A percentile compares a stretch with the other conserved stretches of the same genome.
Conservation (phyloP, 2,329 filamentous ascomycete genomes). For the Onygena corvina region DNA sequence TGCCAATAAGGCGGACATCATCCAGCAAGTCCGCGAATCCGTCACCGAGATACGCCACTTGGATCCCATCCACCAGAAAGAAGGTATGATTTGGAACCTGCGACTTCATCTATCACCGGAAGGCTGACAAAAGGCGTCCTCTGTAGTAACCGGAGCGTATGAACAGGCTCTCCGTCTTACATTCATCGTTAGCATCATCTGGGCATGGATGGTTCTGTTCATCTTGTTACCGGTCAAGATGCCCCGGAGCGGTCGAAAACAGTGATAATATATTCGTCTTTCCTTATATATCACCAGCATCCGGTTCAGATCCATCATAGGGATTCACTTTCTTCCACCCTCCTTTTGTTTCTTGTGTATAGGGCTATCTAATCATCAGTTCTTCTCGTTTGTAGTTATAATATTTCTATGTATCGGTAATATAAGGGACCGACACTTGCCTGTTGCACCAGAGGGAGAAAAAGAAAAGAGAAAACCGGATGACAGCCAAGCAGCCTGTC, state of each 20-base stretch:
- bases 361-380: no score
- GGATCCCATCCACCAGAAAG: constrained; percentile 33
- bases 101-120: neutral
- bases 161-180: constrained; percentile 27
- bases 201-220: constrained; percentile 25
- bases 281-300: no score
- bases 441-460: neutral
- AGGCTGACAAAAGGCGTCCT: constrained; percentile 15
- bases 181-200: constrained; percentile 30
- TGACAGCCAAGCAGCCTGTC: neutral
- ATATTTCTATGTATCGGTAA: no score
- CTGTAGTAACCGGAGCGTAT: constrained; percentile 28
- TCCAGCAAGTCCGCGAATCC: constrained; percentile 40
- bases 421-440: no score
- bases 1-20: constrained; percentile 43
- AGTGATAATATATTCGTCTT: neutral
- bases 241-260: constrained; percentile 16
- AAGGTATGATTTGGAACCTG: constrained; percentile 30
- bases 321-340: no score
- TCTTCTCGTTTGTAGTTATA: no score
- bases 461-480: neutral
- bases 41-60: constrained; percentile 39
- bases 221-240: constrained; percentile 25
- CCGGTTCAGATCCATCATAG: neutral
- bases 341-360: no score